Base-by-base conservation (phyloP, 2,329 filamentous ascomycete genomes). In the Paraconiothyrium sp. region DNA sequence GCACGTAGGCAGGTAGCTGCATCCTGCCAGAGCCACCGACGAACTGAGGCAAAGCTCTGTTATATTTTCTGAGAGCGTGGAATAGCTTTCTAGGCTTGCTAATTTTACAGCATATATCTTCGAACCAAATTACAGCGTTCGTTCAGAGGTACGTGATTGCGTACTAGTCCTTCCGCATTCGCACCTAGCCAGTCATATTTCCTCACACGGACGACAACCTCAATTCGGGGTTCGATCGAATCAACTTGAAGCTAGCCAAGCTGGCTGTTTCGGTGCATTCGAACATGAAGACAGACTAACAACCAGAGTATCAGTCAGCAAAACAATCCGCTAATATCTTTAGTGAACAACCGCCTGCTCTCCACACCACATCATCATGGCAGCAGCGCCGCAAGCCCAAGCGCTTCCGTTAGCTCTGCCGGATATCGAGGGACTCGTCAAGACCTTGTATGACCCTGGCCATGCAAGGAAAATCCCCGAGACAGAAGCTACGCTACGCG, bases 401-500 rank as follows among this genome's bases (percentile, higher is more conserved):
- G 54, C 64, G 9, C 71, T 75, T 32, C 75, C 75, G 14, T 41
- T 77, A 30, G 69, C 67, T 44, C 67, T 77, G 35, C 70, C 67
- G n/a, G 75, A 78, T 52, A 76, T 79, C 22, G 77, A 78, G 56
- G 59, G 80, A 71, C 79, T 87, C 30, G 81, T 88, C 66, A 80
- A 82, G 60, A 79, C 82, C 22, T 72, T 88, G 11, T 87, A 86
- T 62, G 77, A 81, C 50, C 82, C 84, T 35, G 80, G 76, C 30
- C 71, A 79, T 10, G 77, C 80, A 34, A 79, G 75, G 74, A 82
- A 81, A 72, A 83, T 81, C 66, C 72, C 74, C 32, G 78, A 83
- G 54, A 88, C 89, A 51, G 92, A 98, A 75, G 88, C 91, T 59
- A 88, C 90, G 14, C 83, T 99, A 14, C 92, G 95, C 64, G 84